Percentiles rank a stretch among this genome's conserved stretches.
Conservation (phyloP, 1,139 yeast genomes). For the Saccharomyces hybrid region DNA sequence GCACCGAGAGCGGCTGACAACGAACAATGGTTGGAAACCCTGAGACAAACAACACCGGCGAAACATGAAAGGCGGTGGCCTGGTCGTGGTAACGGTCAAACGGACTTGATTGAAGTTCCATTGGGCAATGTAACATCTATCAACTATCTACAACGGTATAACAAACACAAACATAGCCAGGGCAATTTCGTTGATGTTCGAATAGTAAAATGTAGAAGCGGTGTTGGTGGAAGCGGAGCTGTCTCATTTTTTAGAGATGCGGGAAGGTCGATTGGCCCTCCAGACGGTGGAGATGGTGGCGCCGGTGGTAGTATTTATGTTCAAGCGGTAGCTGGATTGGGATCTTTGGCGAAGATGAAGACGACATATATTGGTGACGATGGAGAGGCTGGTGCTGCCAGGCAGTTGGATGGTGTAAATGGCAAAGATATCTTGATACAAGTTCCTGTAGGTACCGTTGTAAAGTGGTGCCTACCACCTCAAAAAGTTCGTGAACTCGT, state of each 20-base stretch:
- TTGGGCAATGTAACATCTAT: conserved; percentile 30
- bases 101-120: conserved; percentile 28
- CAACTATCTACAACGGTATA: conserved; percentile 28
- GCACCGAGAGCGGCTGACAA: conserved; percentile 43
- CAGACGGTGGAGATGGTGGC: conserved; percentile 98
- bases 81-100: background rate
- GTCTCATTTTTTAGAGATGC: conserved; percentile 84
- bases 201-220: conserved; percentile 61
- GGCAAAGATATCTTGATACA: conserved; percentile 75
- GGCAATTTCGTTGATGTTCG: conserved; percentile 51
- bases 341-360: conserved; percentile 62
- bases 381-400: conserved; percentile 65
- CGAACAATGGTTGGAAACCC: conserved; percentile 38
- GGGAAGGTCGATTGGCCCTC: conserved; percentile 79
- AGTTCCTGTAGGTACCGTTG: conserved; percentile 86
- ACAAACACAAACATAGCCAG: conserved; percentile 36
- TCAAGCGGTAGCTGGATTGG: conserved; percentile 64
- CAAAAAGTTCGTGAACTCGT: conserved; percentile 33
- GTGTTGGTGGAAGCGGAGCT: conserved; percentile 83
- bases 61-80: background rate
- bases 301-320: conserved; percentile 81
- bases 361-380: conserved; percentile 61
- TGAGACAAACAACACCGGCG: conserved; percentile 12
- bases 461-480: conserved; percentile 83
- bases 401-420: conserved; percentile 73